These are phyloP conservation scores for Theobroma cacao DNA, from an alignment of 345 rosid genomes.

Conservation along the genomic window DNA sequence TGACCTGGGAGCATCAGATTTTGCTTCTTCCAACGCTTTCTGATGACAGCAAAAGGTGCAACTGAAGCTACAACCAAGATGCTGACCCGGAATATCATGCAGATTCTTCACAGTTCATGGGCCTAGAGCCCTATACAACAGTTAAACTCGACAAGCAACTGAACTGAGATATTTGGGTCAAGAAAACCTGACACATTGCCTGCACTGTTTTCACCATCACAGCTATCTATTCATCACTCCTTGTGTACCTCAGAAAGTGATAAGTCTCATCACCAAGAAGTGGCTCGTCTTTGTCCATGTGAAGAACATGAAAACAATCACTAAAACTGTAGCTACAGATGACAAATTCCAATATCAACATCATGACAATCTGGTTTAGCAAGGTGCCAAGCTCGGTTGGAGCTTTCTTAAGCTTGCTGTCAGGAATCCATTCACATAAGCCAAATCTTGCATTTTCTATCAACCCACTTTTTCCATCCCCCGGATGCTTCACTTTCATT, in stretches of 20 bases:
- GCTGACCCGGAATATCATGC: slow-evolving; percentile 33
- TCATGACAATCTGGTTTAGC: not conserved
- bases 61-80: slow-evolving; percentile 27
- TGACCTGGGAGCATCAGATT: slow-evolving; percentile 19
- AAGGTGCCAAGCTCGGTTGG: not conserved
- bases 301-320: not conserved
- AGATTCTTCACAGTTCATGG: not conserved
- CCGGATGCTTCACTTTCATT: too few relatives aligned
- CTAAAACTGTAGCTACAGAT: not conserved
- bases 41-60: slow-evolving; percentile 17
- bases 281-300: slow-evolving; percentile 11
- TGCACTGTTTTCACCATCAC: slow-evolving; percentile 11
- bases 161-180: not conserved
- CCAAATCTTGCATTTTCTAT: not conserved
- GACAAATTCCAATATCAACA: not conserved
- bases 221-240: not conserved
- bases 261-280: slow-evolving; percentile 26
- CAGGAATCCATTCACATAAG: not conserved
- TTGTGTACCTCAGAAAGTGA: not conserved
- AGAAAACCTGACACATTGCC: not conserved
- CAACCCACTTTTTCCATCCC: not conserved
- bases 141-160: not conserved
- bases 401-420: not conserved
- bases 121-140: not conserved
- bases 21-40: not conserved